Conservation (phyloP, 208 protist genomes). For the Crithidia bombi region DNA sequence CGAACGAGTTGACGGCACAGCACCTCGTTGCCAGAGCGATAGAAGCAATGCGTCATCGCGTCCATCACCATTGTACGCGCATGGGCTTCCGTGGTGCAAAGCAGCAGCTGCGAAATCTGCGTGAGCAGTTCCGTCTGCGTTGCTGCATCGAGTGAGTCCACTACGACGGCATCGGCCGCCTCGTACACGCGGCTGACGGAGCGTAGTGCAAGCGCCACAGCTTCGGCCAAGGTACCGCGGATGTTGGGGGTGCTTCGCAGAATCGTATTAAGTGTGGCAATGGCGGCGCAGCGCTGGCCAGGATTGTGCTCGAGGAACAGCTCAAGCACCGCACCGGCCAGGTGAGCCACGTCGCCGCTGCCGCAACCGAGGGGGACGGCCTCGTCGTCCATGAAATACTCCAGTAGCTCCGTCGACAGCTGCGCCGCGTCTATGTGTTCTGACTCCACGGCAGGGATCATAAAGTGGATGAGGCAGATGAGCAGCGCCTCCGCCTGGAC, state of each 20-base stretch:
- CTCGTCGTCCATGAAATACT: conserved; percentile 59
- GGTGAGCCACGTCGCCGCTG: conserved; percentile 46
- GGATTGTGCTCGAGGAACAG: conserved; percentile 53
- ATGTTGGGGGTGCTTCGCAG: conserved; percentile 28
- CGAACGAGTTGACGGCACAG: conserved; percentile 29
- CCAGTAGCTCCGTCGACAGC: conserved; percentile 32
- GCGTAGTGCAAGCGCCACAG: conserved; percentile 28
- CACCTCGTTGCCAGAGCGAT: conserved; percentile 14
- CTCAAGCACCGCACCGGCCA: conserved; percentile 53
- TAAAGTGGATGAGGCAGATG: conserved; percentile 48
- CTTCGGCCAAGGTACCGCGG: conserved; percentile 18
- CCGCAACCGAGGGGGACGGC: conserved; percentile 63
- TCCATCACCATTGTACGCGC: conserved; percentile 32
- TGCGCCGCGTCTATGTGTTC: conserved; percentile 16
- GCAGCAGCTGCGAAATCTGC: conserved; percentile 27
- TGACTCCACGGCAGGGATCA: conserved; percentile 21
- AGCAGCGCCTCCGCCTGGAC: conserved; percentile 31
- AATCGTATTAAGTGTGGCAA: conserved; percentile 15
- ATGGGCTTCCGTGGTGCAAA: conserved; percentile 21
- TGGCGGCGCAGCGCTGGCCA: conserved; percentile 17
- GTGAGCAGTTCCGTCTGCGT: conserved; percentile 30
- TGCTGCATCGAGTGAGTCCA: conserved; percentile 24
- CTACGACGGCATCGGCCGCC: conserved; percentile 24
- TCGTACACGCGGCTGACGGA: conserved; percentile 34
- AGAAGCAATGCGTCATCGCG: conserved; percentile 33